Evolutionary conservation across 1,284 basidiomycete genomes (phyloP).

Genomic region (Trichosporon ovoides): DNA sequence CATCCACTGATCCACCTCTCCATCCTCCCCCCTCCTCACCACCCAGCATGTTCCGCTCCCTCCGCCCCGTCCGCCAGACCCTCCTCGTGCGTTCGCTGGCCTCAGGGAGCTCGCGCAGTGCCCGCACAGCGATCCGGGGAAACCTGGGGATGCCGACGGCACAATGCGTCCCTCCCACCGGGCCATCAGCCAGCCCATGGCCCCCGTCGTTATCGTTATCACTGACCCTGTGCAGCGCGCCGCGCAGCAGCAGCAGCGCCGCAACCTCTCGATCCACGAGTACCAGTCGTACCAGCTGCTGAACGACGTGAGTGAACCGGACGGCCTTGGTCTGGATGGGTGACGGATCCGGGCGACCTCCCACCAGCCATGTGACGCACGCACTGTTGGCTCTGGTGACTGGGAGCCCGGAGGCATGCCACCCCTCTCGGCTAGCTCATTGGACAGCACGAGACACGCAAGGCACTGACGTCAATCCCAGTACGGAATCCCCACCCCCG

Average conservation of each 20-base stretch:
- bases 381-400: neutral
- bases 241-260: conserved; percentile 42
- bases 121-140: neutral
- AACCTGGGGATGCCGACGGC: neutral
- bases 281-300: conserved; percentile 93
- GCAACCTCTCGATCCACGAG: conserved; percentile 96
- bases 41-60: conserved; percentile 1
- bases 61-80: conserved; percentile 1
- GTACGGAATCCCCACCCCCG: conserved; percentile 97
- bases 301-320: conserved; percentile 66
- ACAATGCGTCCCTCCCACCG: neutral
- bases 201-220: conserved; percentile 8
- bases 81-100: neutral
- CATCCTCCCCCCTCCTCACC: neutral
- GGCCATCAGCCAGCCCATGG: neutral
- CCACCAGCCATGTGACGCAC: neutral
- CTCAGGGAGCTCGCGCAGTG: neutral
- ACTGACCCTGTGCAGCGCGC: conserved; percentile 8
- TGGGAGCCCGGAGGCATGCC: neutral
- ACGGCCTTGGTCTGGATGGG: neutral
- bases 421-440: conserved; percentile 3
- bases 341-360: neutral
- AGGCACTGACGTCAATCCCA: conserved; percentile 42
- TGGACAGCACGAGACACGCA: neutral
- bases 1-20: neutral